These are phyloP conservation scores for Aureobasidium vineae DNA, from an alignment of 2,329 filamentous ascomycete genomes.

Conservation along the genomic window DNA sequence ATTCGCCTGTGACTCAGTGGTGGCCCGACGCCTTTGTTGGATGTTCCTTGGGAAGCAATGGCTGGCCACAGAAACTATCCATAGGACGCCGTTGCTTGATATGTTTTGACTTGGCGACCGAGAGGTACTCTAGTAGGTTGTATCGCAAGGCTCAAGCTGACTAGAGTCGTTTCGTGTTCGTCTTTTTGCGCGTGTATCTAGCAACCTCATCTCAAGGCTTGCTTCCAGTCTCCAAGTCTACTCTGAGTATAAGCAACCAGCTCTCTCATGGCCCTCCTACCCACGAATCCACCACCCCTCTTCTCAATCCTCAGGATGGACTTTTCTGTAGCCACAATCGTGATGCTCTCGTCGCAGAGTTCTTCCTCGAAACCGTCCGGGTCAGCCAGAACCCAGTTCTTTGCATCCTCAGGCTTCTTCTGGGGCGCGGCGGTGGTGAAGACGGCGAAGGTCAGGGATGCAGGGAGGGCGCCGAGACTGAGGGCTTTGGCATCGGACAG, in stretches of 20 bases:
- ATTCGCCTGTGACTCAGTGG: neutral
- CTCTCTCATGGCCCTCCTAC: slow-evolving; percentile 59
- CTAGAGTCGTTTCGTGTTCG: neutral
- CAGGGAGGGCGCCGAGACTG: slow-evolving; percentile 63
- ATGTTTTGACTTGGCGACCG: neutral
- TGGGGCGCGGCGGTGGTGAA: slow-evolving; percentile 61
- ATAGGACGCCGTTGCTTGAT: neutral
- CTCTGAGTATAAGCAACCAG: slow-evolving; percentile 58
- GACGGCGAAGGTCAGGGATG: slow-evolving; percentile 74
- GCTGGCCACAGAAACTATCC: neutral
- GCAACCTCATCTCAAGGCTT: slow-evolving; percentile 27
- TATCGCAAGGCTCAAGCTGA: neutral
- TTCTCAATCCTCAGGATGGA: slow-evolving; percentile 72
- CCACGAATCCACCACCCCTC: slow-evolving; percentile 71
- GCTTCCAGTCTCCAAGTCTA: slow-evolving; percentile 61
- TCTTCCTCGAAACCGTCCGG: slow-evolving; percentile 88
- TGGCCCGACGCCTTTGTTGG: neutral
- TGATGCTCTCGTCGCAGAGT: slow-evolving; percentile 78
- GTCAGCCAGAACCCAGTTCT: slow-evolving; percentile 75
- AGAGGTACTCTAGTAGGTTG: neutral
- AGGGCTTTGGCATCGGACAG: slow-evolving; percentile 57
- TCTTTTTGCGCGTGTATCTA: neutral
- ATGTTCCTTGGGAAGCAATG: too few species aligned
- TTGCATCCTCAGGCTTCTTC: slow-evolving; percentile 45
- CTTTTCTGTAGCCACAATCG: slow-evolving; percentile 69